Base-by-base conservation (phyloP, 768 basidiomycete species). In the Mycena venus region DNA sequence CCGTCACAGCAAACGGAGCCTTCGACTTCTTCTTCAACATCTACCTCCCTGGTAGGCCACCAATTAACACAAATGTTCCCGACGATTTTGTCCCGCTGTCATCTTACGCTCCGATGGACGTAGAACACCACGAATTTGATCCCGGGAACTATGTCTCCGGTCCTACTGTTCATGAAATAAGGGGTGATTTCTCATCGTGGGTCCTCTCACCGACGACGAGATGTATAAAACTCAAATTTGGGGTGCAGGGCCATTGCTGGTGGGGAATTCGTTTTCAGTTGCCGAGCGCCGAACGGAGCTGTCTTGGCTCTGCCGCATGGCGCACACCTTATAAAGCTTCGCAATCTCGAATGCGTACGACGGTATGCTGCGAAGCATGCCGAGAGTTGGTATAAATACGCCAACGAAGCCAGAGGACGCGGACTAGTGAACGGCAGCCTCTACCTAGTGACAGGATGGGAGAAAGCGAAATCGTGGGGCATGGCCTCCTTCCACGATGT, bases 21-120 rank as follows among this genome's bases (percentile, higher is more conserved):
- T 84, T 84, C 29, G 82, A 83, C 40, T 73, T 80, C 34, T 79
- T 84, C 32, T 85, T 85, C 76, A 84, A 84, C 68, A 71, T 84
- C 23, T 82, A 79, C 42, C 61, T 80, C 2, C 75, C 82, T 38
- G 25, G 40, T 23, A 53, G 44, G 34, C 60, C 81, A 61, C 79
- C 80, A 34, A 72, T 83, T 51, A 78, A 84, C 42, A 61, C 31
- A 6, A 70, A 72, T 8, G 80, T 83, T n/a, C 83, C 84, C 0
- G 77, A 72, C 1, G 76, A 73, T 31, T 83, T 84, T 47, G 63
- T 7, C 21, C 78, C 73, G 2, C 21, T 77, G 8, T 5, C 7
- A 1, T 19, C n/a, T 1, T 34, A 23, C 42, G 6, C 29, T 31
- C 25, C 23, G 31, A 10, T 64, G 34, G 49, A 56, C 40, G 6